phyloP scores from a whole-genome alignment of 1,284 basidiomycete species.

The Schizophyllum amplum region DNA sequence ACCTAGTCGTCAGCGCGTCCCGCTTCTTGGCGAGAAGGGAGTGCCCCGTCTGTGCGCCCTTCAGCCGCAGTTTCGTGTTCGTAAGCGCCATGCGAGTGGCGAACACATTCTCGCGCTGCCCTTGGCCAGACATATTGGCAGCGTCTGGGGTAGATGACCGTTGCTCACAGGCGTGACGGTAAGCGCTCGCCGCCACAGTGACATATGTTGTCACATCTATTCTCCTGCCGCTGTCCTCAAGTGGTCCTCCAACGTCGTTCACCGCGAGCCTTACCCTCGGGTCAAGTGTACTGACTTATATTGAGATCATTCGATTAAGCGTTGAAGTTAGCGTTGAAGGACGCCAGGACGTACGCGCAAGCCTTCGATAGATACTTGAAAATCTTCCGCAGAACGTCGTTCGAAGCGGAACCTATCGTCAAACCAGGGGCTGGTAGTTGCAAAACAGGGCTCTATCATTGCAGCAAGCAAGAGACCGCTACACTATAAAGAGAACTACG shows the following conservation, averaged over 20 bases:
- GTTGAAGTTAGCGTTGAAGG: no score
- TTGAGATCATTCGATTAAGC: no score
- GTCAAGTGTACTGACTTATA: no score
- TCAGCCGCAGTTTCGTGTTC: slow-evolving; percentile 88
- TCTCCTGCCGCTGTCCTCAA: background rate
- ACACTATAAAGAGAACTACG: no score
- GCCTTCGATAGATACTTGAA: no score
- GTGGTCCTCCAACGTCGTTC: background rate
- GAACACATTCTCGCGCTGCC: slow-evolving; percentile 86
- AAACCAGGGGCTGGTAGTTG: no score
- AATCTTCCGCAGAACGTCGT: no score
- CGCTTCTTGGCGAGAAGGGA: slow-evolving; percentile 96
- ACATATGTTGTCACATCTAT: background rate
- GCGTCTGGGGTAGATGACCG: background rate
- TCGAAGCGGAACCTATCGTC: no score
- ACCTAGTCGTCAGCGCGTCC: slow-evolving; percentile 90
- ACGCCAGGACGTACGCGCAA: no score
- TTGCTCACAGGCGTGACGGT: background rate
- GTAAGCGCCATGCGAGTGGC: slow-evolving; percentile 94
- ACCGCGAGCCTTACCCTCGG: no score
- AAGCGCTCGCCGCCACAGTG: background rate
- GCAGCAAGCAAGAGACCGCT: no score
- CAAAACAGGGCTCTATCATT: no score
- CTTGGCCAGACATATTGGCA: slow-evolving; percentile 81
- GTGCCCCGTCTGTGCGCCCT: slow-evolving; percentile 96